Evolutionary conservation across 495 filamentous ascomycete genomes (phyloP), one percentile per base, ranked within the genome.

Genomic region (Saxophila tyrrhenica): DNA sequence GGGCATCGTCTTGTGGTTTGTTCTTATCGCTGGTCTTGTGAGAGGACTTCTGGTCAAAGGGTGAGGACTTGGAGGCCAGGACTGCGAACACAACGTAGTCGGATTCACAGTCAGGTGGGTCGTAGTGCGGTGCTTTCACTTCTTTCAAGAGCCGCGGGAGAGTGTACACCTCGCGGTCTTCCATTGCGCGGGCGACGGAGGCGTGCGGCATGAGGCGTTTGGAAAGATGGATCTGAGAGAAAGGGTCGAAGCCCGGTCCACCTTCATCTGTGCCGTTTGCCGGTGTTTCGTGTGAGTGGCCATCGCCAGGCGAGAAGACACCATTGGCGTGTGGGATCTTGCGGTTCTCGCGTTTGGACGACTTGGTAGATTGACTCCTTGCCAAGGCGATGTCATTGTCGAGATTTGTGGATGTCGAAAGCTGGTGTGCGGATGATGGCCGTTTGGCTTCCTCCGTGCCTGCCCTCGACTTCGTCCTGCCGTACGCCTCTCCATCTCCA

Each of bases 21-120:
- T 39, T 17, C n/a, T 70, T 73, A 35, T 77, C 75, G 50, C 74
- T 71, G 23, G 58, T 65, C 11, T 29, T 32, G 17, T 71, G 71
- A 1, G 62, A 54, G 20, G 70, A 64, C 62, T 86, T 83, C 56
- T 89, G 83, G 43, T 79, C 72, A 24, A 77, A 78, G 0, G 94
- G 87, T 0, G 84, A 78, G 1, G 90, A 94, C 62, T 96, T 96
- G 8, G 80, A 84, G 2, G 86, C 86, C 51, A 97, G 78, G 52
- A 92, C 85, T 15, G 81, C 92, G 54, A 96, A 82, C 9, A 95
- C 78, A 23, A 97, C 87, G 56, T 83, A 85, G 65, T 97, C 94
- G 21, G 79, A 77, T 59, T 94, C 87, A 20, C 91, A 72, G 43
- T 92, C 83, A 1, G 94, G 94, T 0, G 89, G 77, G 24, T 86